Evolutionary conservation across 495 filamentous ascomycete genomes (phyloP).

Genomic region (Schizothecium vesticola): DNA sequence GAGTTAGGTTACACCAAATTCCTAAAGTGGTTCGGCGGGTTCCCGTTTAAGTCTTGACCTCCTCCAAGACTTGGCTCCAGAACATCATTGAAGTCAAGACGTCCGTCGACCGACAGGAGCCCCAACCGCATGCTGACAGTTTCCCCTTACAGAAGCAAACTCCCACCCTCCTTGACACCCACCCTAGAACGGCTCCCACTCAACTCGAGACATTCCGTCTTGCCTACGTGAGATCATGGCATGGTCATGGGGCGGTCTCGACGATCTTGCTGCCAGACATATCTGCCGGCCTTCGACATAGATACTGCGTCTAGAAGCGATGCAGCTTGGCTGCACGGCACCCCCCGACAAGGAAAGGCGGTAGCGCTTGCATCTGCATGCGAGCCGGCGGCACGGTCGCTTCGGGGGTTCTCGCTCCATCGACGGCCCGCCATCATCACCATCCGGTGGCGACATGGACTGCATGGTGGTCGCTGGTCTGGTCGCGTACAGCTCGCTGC

Average conservation of each 20-base stretch:
- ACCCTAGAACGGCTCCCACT: background rate
- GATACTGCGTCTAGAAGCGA: background rate
- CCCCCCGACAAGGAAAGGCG: background rate
- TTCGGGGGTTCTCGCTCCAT: background rate
- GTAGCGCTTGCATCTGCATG: background rate
- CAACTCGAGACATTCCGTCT: background rate
- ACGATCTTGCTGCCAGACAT: background rate
- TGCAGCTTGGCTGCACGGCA: background rate
- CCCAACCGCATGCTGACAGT: background rate
- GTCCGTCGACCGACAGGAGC: background rate
- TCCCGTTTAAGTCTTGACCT: background rate
- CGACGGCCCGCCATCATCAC: background rate
- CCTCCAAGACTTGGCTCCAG: background rate
- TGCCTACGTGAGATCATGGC: background rate
- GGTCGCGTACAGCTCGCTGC: background rate
- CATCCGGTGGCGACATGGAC: background rate
- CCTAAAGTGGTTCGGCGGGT: background rate
- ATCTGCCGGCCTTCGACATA: background rate
- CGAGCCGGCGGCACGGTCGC: background rate
- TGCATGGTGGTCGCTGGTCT: background rate
- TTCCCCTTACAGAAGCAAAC: background rate
- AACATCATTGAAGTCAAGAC: background rate
- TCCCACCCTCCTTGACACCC: background rate
- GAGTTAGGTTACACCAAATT: background rate
- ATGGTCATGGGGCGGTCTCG: background rate